Conservation (phyloP, 2,329 filamentous ascomycete genomes). For the Epichloe uncinata region DNA sequence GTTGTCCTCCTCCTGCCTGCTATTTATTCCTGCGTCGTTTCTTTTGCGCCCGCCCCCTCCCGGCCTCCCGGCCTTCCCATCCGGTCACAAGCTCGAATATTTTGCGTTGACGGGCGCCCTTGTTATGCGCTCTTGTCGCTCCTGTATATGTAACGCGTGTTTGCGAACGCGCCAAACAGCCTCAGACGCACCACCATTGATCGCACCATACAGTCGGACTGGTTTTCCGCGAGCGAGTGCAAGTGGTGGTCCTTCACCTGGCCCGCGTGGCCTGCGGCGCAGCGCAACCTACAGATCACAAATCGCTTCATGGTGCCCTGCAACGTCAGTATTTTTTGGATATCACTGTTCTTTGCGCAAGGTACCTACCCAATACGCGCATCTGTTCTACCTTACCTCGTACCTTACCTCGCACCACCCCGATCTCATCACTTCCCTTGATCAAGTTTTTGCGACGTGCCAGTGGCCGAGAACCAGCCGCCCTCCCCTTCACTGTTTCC, state of each 20-base stretch:
- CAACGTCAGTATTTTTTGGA: background rate
- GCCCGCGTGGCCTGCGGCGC: background rate
- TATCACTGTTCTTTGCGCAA: background rate
- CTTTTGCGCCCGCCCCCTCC: background rate
- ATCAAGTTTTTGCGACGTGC: conserved; percentile 4
- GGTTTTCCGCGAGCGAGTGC: conserved; percentile 3
- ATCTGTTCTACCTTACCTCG: conserved; percentile 3
- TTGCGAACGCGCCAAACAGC: background rate
- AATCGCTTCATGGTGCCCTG: background rate
- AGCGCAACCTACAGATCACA: background rate
- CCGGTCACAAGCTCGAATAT: background rate
- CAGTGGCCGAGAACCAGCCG: background rate
- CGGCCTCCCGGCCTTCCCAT: background rate
- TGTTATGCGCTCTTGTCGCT: background rate
- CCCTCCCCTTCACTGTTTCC: no score
- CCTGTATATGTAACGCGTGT: background rate
- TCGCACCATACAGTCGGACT: background rate
- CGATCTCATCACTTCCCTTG: conserved; percentile 6
- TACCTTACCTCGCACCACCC: background rate
- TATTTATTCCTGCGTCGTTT: background rate
- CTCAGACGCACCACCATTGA: background rate
- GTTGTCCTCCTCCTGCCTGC: background rate
- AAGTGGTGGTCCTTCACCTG: conserved; percentile 3
- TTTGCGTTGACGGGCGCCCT: background rate
- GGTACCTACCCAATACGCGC: conserved; percentile 13